Conservation (phyloP, 1,284 basidiomycete genomes). For the Cryptococcus sp. region DNA sequence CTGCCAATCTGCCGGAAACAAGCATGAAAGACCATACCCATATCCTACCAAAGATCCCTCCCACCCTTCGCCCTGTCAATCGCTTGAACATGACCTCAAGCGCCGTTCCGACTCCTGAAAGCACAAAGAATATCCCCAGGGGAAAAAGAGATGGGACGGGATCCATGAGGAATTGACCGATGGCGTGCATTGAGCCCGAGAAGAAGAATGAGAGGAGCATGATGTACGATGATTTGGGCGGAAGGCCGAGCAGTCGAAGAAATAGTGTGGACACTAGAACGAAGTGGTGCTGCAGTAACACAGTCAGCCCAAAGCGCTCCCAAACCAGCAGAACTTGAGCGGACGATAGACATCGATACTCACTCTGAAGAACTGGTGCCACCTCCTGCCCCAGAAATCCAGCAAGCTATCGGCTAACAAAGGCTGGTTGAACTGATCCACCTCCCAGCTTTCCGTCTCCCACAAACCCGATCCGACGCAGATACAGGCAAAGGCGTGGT, state of each 20-base stretch:
- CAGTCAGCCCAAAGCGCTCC: background rate
- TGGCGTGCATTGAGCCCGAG: slow-evolving; percentile 46
- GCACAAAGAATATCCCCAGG: slow-evolving; percentile 42
- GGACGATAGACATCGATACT: slow-evolving; percentile 12
- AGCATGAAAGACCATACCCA: slow-evolving; percentile 45
- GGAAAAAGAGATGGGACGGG: slow-evolving; percentile 37
- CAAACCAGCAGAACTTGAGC: background rate
- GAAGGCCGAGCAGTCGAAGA: slow-evolving; percentile 26
- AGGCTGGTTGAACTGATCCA: slow-evolving; percentile 45
- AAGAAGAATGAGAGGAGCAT: slow-evolving; percentile 43
- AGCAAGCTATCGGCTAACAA: slow-evolving; percentile 44
- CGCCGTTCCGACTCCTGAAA: slow-evolving; percentile 38
- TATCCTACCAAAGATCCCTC: slow-evolving; percentile 38
- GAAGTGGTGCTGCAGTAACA: slow-evolving; percentile 40
- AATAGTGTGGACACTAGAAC: slow-evolving; percentile 36
- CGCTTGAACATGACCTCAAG: slow-evolving; percentile 40
- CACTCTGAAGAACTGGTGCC: slow-evolving; percentile 53
- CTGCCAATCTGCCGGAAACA: slow-evolving; percentile 25
- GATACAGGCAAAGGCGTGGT: slow-evolving; percentile 36
- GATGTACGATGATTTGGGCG: slow-evolving; percentile 23
- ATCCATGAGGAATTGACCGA: slow-evolving; percentile 42
- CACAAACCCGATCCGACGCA: slow-evolving; percentile 30
- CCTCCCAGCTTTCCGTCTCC: slow-evolving; percentile 44
- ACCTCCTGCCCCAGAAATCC: slow-evolving; percentile 52
- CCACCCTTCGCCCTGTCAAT: slow-evolving; percentile 41